phyloP scores from a whole-genome alignment of 225 moss, liverwort and hornwort species.

The Asterella californica region DNA sequence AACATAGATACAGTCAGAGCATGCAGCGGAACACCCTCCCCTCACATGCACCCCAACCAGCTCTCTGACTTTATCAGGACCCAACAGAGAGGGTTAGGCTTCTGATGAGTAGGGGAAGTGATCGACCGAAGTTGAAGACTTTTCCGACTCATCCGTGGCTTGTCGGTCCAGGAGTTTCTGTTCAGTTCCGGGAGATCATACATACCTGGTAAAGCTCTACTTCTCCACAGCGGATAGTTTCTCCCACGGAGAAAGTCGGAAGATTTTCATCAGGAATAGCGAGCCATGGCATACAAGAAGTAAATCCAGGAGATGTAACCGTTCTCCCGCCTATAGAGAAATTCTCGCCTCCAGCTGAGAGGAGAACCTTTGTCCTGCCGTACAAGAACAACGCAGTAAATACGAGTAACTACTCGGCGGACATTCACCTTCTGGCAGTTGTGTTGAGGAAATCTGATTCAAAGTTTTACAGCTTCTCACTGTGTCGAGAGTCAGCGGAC shows the following conservation, averaged over 20 bases:
- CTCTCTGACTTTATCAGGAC: too few relatives aligned
- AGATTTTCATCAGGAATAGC: slow-evolving; percentile 83
- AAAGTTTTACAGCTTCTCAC: background rate
- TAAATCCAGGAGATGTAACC: slow-evolving; percentile 78
- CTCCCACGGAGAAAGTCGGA: slow-evolving; percentile 64
- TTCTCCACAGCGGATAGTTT: slow-evolving; percentile 61
- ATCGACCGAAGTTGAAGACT: too few relatives aligned
- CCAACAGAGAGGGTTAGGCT: too few relatives aligned
- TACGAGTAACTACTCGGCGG: too few relatives aligned
- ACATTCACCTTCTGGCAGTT: background rate
- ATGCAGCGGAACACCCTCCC: too few relatives aligned
- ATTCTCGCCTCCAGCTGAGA: slow-evolving; percentile 82
- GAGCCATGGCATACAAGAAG: slow-evolving; percentile 98
- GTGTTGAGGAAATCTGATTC: background rate
- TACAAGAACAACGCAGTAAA: background rate
- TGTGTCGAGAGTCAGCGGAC: too few relatives aligned
- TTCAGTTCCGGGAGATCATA: too few relatives aligned
- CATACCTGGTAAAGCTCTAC: slow-evolving; percentile 91
- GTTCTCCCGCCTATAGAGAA: slow-evolving; percentile 73
- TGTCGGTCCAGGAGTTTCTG: too few relatives aligned
- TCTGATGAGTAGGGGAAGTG: too few relatives aligned
- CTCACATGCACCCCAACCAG: too few relatives aligned
- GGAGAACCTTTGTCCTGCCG: slow-evolving; percentile 75
- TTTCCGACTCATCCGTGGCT: too few relatives aligned
- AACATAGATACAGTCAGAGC: too few relatives aligned